A percentile compares a stretch with the other conserved stretches of the same genome.
Evolutionary conservation across 306 rosid genomes (phyloP).

Genomic region (Vachellia pachyceras): DNA sequence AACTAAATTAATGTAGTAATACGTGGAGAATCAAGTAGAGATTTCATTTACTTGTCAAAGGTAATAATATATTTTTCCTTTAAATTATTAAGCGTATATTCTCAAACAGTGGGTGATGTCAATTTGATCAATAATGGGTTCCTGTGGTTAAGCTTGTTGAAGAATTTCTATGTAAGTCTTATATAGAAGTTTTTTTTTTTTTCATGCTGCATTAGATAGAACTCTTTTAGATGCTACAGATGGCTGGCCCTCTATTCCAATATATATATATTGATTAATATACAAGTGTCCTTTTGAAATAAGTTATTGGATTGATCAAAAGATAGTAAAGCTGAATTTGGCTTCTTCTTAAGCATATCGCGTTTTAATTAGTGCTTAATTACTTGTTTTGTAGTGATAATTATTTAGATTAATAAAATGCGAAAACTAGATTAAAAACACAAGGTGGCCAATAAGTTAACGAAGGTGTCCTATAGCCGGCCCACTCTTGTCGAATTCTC

Average conservation of each 20-base stretch:
- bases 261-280: background rate
- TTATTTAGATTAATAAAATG: slow-evolving; percentile 28
- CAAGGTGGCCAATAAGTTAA: slow-evolving; percentile 67
- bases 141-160: slow-evolving; percentile 4
- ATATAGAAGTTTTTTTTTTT: background rate
- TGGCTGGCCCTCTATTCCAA: background rate
- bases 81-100: background rate
- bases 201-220: background rate
- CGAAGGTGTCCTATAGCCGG: slow-evolving; percentile 88
- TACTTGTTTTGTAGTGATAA: slow-evolving; percentile 39
- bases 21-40: background rate
- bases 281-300: background rate
- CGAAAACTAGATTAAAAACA: slow-evolving; percentile 28
- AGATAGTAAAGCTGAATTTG: slow-evolving; percentile 40
- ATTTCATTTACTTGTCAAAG: background rate
- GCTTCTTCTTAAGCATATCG: slow-evolving; percentile 42
- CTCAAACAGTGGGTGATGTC: background rate
- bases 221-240: background rate
- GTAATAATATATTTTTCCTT: background rate
- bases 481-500: slow-evolving; percentile 75
- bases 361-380: slow-evolving; percentile 25
- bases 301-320: slow-evolving; percentile 30
- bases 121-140: background rate
- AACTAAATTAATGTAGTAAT: background rate
- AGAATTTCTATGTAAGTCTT: slow-evolving; percentile 43